Evolutionary conservation across 1,284 basidiomycete genomes (phyloP).

Genomic region (Porodaedalea pini): DNA sequence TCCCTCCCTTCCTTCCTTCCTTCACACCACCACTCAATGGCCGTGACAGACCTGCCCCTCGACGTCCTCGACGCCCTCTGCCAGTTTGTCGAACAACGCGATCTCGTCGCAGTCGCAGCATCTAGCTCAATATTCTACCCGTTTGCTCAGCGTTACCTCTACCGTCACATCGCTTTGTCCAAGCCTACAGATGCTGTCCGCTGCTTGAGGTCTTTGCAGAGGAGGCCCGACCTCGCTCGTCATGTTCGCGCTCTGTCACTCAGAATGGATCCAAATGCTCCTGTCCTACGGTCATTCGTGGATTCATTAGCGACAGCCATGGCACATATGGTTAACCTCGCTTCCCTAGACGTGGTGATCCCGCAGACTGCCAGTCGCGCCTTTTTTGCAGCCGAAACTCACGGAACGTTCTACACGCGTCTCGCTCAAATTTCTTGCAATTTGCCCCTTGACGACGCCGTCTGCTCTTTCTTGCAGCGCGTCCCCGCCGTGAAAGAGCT

Average conservation of each 20-base stretch:
- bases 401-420: constrained; percentile 36
- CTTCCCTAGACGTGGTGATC: constrained; percentile 53
- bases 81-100: constrained; percentile 31
- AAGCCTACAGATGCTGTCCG: constrained; percentile 41
- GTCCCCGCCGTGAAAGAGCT: constrained; percentile 50
- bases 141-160: constrained; percentile 57
- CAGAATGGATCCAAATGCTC: constrained; percentile 40
- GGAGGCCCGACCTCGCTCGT: constrained; percentile 47
- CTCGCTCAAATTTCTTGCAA: constrained; percentile 55
- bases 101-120: constrained; percentile 46
- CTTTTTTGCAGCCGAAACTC: constrained; percentile 35
- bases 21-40: constrained; percentile 20
- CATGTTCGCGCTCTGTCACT: constrained; percentile 59
- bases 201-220: constrained; percentile 51
- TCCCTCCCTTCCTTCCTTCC: constrained; percentile 6
- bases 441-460: constrained; percentile 53
- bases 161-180: constrained; percentile 50
- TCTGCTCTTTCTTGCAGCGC: constrained; percentile 53
- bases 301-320: constrained; percentile 48
- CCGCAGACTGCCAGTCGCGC: constrained; percentile 51
- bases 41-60: constrained; percentile 41
- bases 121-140: constrained; percentile 41
- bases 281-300: constrained; percentile 46
- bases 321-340: constrained; percentile 53
- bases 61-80: constrained; percentile 53